phyloP scores from a whole-genome alignment of 192 early-diverging fungal genomes.

The Coemansia sp. region DNA sequence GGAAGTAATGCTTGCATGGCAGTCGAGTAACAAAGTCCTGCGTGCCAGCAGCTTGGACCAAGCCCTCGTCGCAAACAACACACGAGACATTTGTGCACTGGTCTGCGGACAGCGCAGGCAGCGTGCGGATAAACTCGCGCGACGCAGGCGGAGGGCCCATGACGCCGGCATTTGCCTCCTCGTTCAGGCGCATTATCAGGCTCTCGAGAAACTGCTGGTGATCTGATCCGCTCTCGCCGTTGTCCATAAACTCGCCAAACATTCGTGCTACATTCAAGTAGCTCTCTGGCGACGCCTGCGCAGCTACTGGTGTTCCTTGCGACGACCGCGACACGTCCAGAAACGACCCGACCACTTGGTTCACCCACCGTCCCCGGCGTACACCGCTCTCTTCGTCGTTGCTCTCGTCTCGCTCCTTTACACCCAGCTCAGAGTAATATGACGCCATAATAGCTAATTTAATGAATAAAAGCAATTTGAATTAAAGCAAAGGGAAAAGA shows the following conservation, averaged over 20 bases:
- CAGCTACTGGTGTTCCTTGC: conserved; percentile 38
- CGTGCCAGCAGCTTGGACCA: neutral
- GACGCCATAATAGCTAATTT: conserved; percentile 28
- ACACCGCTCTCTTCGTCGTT: conserved; percentile 16
- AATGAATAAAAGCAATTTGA: too few species aligned
- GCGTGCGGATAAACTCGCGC: conserved; percentile 37
- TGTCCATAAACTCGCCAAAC: conserved; percentile 43
- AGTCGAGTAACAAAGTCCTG: conserved; percentile 24
- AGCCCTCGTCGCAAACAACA: conserved; percentile 32
- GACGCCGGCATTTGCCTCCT: conserved; percentile 36
- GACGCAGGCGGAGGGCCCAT: conserved; percentile 52
- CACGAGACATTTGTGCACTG: conserved; percentile 13
- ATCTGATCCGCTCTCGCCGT: conserved; percentile 17
- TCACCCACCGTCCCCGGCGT: conserved; percentile 39
- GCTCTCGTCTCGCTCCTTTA: conserved; percentile 34
- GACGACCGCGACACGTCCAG: conserved; percentile 33
- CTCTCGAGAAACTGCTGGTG: conserved; percentile 48
- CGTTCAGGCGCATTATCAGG: conserved; percentile 43
- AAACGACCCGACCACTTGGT: conserved; percentile 43
- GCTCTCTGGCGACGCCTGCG: conserved; percentile 36
- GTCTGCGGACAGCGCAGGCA: conserved; percentile 15
- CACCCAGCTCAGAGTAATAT: conserved; percentile 39
- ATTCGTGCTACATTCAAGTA: conserved; percentile 40
- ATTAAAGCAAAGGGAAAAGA: too few species aligned
- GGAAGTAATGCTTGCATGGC: conserved; percentile 46